Conservation (phyloP, 2,329 filamentous ascomycete species). For the Nothomitra cinnamomea region DNA sequence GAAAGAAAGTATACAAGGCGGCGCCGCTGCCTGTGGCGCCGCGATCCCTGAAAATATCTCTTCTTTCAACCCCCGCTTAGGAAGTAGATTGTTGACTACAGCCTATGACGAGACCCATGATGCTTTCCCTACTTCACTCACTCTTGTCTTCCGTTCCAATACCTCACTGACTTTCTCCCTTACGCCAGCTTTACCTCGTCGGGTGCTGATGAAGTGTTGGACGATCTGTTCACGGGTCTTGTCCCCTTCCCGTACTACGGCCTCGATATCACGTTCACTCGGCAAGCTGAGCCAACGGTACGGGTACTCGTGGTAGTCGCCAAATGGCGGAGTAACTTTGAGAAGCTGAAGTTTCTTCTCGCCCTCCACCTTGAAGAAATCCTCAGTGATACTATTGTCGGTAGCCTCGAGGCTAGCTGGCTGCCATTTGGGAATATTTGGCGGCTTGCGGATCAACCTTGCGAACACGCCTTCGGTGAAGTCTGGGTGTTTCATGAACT, state of each 20-base stretch:
- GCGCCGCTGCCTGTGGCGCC: too few relatives aligned
- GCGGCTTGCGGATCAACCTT: slow-evolving; percentile 53
- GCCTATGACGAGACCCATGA: not conserved
- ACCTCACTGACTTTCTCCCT: slow-evolving; percentile 52
- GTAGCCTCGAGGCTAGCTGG: slow-evolving; percentile 52
- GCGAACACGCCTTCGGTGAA: slow-evolving; percentile 85
- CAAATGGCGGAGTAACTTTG: slow-evolving; percentile 23
- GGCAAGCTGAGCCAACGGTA: slow-evolving; percentile 55
- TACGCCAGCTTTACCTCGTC: slow-evolving; percentile 36
- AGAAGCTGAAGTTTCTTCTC: slow-evolving; percentile 41
- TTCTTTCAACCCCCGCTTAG: too few relatives aligned
- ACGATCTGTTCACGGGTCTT: slow-evolving; percentile 21
- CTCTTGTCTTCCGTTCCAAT: slow-evolving; percentile 39
- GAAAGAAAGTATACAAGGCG: not conserved
- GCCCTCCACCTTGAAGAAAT: slow-evolving; percentile 47
- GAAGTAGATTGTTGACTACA: too few relatives aligned
- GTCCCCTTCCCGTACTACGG: slow-evolving; percentile 21
- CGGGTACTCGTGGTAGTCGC: slow-evolving; percentile 57
- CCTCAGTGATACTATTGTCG: slow-evolving; percentile 36
- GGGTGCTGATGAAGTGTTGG: slow-evolving; percentile 21
- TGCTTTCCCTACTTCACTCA: not conserved
- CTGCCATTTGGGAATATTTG: slow-evolving; percentile 54
- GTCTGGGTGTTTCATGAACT: slow-evolving; percentile 83
- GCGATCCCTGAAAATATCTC: not conserved
- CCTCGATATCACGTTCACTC: slow-evolving; percentile 43